Evolutionary conservation across 106 monocot genomes (phyloP).

Genomic region (Amphibolis antarctica): DNA sequence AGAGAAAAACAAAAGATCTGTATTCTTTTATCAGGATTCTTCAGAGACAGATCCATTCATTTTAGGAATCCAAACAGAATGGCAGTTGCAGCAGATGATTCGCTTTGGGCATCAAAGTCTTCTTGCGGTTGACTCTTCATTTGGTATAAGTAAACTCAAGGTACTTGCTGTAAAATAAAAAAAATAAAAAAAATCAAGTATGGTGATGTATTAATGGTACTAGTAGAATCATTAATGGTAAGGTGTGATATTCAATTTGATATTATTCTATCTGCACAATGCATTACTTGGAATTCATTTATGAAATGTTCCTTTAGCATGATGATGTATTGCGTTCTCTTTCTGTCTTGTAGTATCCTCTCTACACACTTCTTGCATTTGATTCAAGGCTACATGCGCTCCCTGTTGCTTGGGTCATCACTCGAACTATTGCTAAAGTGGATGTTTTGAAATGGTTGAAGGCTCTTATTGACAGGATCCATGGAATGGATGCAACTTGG

Average conservation of each 20-base stretch:
- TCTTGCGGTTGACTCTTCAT: slow-evolving; percentile 75
- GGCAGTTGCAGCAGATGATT: slow-evolving; percentile 94
- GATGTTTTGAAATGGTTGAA: slow-evolving; percentile 91
- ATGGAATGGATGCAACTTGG: slow-evolving; percentile 49
- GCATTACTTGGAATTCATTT: no score
- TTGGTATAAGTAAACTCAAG: slow-evolving; percentile 94
- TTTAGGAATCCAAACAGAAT: slow-evolving; percentile 92
- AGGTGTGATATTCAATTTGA: no score
- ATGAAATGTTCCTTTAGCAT: no score
- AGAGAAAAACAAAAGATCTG: slow-evolving; percentile 85
- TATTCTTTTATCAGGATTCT: slow-evolving; percentile 87
- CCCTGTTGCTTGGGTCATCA: slow-evolving; percentile 95
- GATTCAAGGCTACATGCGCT: slow-evolving; percentile 90
- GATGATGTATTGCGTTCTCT: no score
- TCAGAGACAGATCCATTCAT: slow-evolving; percentile 84
- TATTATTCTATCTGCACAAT: no score
- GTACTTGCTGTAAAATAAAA: slow-evolving; percentile 26
- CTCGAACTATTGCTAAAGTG: slow-evolving; percentile 50
- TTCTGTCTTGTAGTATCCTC: slow-evolving; percentile 67
- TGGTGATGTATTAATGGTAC: no score
- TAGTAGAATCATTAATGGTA: no score
- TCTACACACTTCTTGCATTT: slow-evolving; percentile 82
- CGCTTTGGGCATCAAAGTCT: slow-evolving; percentile 89
- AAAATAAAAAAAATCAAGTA: no score
- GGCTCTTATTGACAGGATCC: slow-evolving; percentile 65